phyloP scores from a whole-genome alignment of 2,329 filamentous ascomycete species.

The Colletotrichum noveboracense region DNA sequence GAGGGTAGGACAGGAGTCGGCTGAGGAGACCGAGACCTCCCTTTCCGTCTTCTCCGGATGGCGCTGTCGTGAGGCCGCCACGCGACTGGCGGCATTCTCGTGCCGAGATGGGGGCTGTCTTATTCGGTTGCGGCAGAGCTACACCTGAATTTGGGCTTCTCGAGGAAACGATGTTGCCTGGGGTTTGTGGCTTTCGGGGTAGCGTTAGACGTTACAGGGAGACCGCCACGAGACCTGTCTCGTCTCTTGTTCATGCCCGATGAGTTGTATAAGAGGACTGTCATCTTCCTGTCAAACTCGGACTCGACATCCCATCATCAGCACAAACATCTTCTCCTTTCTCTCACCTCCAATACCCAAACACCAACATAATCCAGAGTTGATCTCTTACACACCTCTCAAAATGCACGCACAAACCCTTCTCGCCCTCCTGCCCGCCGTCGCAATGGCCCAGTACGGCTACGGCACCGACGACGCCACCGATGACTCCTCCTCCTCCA shows the following conservation, averaged over 20 bases:
- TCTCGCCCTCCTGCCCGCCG: constrained; percentile 13
- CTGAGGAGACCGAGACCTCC: background rate
- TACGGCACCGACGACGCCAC: background rate
- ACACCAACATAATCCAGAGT: background rate
- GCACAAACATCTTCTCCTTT: background rate
- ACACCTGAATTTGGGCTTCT: background rate
- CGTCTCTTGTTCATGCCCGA: background rate
- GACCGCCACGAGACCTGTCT: background rate
- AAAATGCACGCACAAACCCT: constrained; percentile 16
- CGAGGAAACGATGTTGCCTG: background rate
- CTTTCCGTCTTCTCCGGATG: background rate
- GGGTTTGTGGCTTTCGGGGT: background rate
- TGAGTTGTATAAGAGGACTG: background rate
- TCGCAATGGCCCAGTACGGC: constrained; percentile 12
- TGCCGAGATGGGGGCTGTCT: background rate
- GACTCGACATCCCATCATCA: background rate
- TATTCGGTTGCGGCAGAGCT: background rate
- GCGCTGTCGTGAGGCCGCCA: background rate
- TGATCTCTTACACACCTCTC: background rate
- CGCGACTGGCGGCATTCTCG: background rate
- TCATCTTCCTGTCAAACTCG: background rate
- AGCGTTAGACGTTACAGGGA: background rate
- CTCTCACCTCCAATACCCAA: background rate
- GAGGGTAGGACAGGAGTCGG: background rate
- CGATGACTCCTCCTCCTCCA: background rate